Evolutionary conservation across 345 rosid genomes (phyloP), one percentile per base, ranked within the genome.

Genomic region (Anacardium occidentale): DNA sequence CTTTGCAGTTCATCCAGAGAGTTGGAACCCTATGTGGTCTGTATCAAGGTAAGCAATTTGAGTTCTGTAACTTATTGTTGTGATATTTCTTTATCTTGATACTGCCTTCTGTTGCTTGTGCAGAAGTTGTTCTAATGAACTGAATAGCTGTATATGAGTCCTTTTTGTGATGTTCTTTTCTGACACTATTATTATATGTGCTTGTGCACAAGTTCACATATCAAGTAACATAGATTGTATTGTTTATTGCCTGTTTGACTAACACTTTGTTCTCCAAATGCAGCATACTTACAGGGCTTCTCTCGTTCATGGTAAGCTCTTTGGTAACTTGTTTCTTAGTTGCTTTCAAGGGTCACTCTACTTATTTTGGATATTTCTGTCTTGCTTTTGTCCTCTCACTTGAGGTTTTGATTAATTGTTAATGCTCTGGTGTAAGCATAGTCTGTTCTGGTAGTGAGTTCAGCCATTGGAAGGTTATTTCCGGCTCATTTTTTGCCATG

Each of bases 1-100:
- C 80, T 73, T 76, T 83, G 52, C 85, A 95, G 99, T 91, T 85
- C 99, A 95, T 81, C 99, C 98, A n/a, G 98, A 95, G 86, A 93
- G 91, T 84, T 95, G 99, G 99, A 95, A 92, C 69, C 99, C 99
- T 4, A 95, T 95, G 98, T 95, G 99, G 99, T 95, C 99, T 70
- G 97, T 90, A 44, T 91, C 98, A 62, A 95, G 99, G 98, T 95
- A 86, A 50, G 50, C 22, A 57, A 50, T 69, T 74, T 42, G 13
- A 56, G 47, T 26, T 64, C 22, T 74, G 52, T 26, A 13, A 42
- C 62, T 56, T 61, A 34, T 25, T 69, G 29, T 20, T 59, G 53
- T 65, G 62, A 56, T 55, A 2, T 34, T 62, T 59, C 50, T 37
- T 42, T 59, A 21, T 74, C 4, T 32, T 48, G 15, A 1, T 51